Evolutionary conservation across 306 rosid species (phyloP), one percentile per base, ranked within the genome.

Genomic region (Vicia villosa): DNA sequence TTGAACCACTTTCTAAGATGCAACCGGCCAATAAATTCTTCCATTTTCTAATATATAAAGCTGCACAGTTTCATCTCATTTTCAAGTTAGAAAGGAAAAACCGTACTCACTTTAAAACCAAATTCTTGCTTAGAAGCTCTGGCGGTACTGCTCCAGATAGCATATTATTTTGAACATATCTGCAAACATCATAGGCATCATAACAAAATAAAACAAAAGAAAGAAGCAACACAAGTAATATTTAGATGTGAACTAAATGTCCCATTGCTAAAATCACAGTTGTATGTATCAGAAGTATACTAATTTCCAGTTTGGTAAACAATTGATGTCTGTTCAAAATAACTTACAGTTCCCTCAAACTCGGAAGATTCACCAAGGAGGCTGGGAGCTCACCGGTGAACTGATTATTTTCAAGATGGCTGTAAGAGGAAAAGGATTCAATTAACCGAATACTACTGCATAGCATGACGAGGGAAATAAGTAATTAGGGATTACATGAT

Each of bases 391-490:
- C 84, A 16, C 96, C 97, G 0, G 78, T 82, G 86, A 93, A 86
- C 69, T 81, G 97, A 77, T 93, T 93, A 81, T 88, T 87, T 77
- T 93, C 98, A 8, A 93, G 94, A 83, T 93, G 98, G 71, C 98
- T 93, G 75, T 64, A 83, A 66, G 70, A 66, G 64, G 62, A 17
- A 84, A 84, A 77, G 60, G 72, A 11, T 62, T 56, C 55, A 26
- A 26, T 86, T 74, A 86, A 89, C 51, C 58, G 66, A 74, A 60
- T 63, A 40, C 32, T 32, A 51, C 36, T 40, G 51, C 30, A 41
- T 47, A 67, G 15, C 54, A 75, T 16, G 42, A 50, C 45, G 15
- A 63, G 20, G 57, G 66, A 63, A 62, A 37, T 10, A 73, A 69
- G 69, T 61, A 65, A 49, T 49, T 51, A 22, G 73, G 65, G 40